Percentiles rank a stretch among this genome's conserved stretches.
These are phyloP conservation scores for Trametes cinnabarina DNA, from an alignment of 768 basidiomycete species.

Conservation along the genomic window DNA sequence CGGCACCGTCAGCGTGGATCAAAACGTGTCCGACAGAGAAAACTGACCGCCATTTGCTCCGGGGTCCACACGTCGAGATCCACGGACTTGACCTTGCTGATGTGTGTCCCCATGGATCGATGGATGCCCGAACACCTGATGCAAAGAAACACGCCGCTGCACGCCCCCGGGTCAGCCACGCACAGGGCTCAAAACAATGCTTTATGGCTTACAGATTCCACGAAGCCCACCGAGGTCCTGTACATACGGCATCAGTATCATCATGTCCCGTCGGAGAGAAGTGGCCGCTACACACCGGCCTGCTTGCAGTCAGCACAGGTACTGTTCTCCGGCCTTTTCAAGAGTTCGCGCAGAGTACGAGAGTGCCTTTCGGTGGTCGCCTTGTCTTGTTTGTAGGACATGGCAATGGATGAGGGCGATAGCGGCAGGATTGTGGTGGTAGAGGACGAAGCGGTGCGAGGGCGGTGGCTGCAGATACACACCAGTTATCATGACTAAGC, in stretches of 20 bases:
- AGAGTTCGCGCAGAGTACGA: slow-evolving; percentile 76
- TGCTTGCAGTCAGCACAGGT: slow-evolving; percentile 95
- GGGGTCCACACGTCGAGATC: slow-evolving; percentile 98
- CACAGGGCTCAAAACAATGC: neutral
- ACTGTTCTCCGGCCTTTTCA: slow-evolving; percentile 90
- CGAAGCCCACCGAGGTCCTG: slow-evolving; percentile 97
- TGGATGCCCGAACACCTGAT: slow-evolving; percentile 98
- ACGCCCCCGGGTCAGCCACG: neutral
- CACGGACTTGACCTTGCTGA: slow-evolving; percentile 94
- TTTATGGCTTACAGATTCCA: slow-evolving; percentile 79
- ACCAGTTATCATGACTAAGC: neutral
- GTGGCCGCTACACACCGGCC: slow-evolving; percentile 67
- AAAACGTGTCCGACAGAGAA: neutral
- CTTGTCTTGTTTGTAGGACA: slow-evolving; percentile 68
- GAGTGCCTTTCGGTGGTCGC: slow-evolving; percentile 80
- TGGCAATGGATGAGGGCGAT: slow-evolving; percentile 21
- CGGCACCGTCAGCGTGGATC: neutral
- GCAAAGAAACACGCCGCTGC: slow-evolving; percentile 89
- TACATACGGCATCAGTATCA: neutral
- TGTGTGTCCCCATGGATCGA: slow-evolving; percentile 97
- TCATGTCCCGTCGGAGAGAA: neutral
- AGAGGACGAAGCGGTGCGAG: slow-evolving; percentile 15
- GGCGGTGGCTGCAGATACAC: slow-evolving; percentile 1
- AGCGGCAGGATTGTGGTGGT: slow-evolving; percentile 9
- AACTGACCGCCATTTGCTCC: slow-evolving; percentile 88